These are phyloP conservation scores for Neurospora sp. DNA, from an alignment of 495 filamentous ascomycete species.

Conservation along the genomic window DNA sequence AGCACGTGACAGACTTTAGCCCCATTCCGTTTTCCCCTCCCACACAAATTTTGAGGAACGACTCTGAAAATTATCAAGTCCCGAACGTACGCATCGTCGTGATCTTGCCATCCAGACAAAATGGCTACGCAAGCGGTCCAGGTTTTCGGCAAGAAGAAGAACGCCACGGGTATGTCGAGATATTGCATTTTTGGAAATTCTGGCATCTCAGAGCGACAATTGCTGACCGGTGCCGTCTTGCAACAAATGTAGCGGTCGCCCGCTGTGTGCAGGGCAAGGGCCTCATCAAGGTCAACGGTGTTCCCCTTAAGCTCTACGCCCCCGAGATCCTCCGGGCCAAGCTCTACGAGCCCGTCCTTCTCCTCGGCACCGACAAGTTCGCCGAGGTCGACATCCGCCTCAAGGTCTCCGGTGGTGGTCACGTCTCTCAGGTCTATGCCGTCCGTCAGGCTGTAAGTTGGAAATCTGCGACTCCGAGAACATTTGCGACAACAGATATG, in stretches of 20 bases:
- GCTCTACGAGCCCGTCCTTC: conserved; percentile 90
- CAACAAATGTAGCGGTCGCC: conserved; percentile 22
- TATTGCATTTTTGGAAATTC: conserved; percentile 2
- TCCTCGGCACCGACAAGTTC: conserved; percentile 95
- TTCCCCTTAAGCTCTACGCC: conserved; percentile 85
- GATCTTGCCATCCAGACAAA: conserved; percentile 24
- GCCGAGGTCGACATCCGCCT: conserved; percentile 80
- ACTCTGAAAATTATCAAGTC: conserved; percentile 2
- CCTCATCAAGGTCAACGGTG: conserved; percentile 97
- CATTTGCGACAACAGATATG: background rate
- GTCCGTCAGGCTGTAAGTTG: conserved; percentile 72
- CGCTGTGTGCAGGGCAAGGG: conserved; percentile 40
- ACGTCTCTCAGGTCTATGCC: conserved; percentile 95
- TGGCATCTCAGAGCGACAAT: background rate
- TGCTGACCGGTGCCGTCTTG: background rate
- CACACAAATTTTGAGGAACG: conserved; percentile 23
- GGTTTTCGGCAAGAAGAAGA: conserved; percentile 34
- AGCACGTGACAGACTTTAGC: conserved; percentile 24
- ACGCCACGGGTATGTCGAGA: conserved; percentile 25
- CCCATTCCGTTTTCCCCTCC: conserved; percentile 27
- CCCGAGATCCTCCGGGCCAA: conserved; percentile 97
- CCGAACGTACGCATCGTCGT: conserved; percentile 23
- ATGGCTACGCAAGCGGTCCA: conserved; percentile 30
- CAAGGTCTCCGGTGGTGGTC: conserved; percentile 92
- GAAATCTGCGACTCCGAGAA: background rate